These are phyloP conservation scores for Suillus paluster DNA, from an alignment of 768 basidiomycete species.

Conservation along the genomic window DNA sequence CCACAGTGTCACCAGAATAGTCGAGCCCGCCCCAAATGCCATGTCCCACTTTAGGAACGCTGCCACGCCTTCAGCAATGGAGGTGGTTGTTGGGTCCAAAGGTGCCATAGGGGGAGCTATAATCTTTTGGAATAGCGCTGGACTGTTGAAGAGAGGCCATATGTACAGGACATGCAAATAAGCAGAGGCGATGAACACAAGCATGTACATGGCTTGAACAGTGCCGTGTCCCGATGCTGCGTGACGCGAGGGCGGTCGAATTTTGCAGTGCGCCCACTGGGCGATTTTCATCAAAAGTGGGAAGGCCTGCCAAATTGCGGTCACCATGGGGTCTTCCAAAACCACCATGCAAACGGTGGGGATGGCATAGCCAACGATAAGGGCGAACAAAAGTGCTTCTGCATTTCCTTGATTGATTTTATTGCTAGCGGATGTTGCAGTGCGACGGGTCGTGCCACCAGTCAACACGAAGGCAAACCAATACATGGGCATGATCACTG, in stretches of 20 bases:
- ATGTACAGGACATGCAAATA: slow-evolving; percentile 26
- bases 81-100: background rate
- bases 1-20: slow-evolving; percentile 51
- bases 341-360: slow-evolving; percentile 49
- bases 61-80: slow-evolving; percentile 15
- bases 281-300: slow-evolving; percentile 47
- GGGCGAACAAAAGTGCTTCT: slow-evolving; percentile 50
- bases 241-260: slow-evolving; percentile 26
- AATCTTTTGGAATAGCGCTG: background rate
- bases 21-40: slow-evolving; percentile 41
- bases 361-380: slow-evolving; percentile 46
- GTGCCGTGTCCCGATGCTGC: slow-evolving; percentile 8
- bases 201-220: slow-evolving; percentile 12
- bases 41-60: slow-evolving; percentile 56
- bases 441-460: slow-evolving; percentile 29
- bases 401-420: slow-evolving; percentile 45
- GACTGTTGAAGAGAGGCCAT: background rate
- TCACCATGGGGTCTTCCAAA: slow-evolving; percentile 46
- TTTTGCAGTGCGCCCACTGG: slow-evolving; percentile 39
- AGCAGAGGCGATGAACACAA: slow-evolving; percentile 25
- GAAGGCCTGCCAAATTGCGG: slow-evolving; percentile 55
- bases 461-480: slow-evolving; percentile 48
- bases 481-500: slow-evolving; percentile 48
- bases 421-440: background rate
- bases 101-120: slow-evolving; percentile 9